Conservation (phyloP, 2,329 filamentous ascomycete genomes). For the Clarireedia monteithiana region DNA sequence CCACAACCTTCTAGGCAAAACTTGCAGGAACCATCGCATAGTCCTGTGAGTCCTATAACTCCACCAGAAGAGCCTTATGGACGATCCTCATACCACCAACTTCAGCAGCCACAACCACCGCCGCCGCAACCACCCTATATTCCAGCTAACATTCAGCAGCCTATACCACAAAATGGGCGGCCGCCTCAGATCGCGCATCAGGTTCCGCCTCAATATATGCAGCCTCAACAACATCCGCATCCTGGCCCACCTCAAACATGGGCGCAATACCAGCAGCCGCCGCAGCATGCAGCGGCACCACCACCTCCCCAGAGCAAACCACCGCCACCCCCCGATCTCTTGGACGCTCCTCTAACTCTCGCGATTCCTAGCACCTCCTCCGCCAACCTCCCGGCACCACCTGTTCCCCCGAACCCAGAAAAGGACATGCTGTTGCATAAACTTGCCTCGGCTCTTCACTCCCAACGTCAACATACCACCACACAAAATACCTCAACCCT, state of each 20-base stretch:
- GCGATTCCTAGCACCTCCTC: conserved; percentile 38
- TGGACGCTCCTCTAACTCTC: conserved; percentile 43
- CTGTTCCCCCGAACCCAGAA: conserved; percentile 90
- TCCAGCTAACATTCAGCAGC: conserved; percentile 11
- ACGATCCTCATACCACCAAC: conserved; percentile 16
- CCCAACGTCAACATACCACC: conserved; percentile 61
- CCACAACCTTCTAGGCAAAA: conserved; percentile 23
- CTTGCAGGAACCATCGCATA: conserved; percentile 18
- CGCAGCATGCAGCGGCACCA: conserved; percentile 25
- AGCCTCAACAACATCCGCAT: conserved; percentile 17
- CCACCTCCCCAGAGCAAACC: conserved; percentile 30
- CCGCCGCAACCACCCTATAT: conserved; percentile 2
- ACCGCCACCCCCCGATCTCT: conserved; percentile 41
- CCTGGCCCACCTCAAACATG: conserved; percentile 12
- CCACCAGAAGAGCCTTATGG: conserved; percentile 18
- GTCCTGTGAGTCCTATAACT: conserved; percentile 24
- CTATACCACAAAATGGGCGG: conserved; percentile 13
- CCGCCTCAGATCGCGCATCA: conserved; percentile 12
- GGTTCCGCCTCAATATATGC: conserved; percentile 17
- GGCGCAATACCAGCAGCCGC: conserved; percentile 26
- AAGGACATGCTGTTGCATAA: conserved; percentile 80
- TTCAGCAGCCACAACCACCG: conserved; percentile 13
- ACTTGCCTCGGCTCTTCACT: conserved; percentile 61
- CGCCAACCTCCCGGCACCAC: conserved; percentile 57
- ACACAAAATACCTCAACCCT: conserved; percentile 68